These are phyloP conservation scores for Solanum corneliomulleri DNA, from an alignment of 257 asterid genomes.

Conservation along the genomic window DNA sequence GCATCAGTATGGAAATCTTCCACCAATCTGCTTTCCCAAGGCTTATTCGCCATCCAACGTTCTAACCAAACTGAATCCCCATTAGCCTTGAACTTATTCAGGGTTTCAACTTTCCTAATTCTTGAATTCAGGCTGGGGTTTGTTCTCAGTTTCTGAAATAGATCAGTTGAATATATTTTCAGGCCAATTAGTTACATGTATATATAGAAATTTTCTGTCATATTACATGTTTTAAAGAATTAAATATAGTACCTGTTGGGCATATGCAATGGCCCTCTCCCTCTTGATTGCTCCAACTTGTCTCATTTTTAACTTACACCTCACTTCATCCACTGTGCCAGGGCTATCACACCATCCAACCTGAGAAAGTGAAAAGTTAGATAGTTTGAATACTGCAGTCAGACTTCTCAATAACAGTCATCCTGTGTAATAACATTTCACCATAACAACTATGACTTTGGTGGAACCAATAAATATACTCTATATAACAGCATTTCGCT, in stretches of 20 bases:
- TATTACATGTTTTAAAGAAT: neutral
- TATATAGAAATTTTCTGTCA: neutral
- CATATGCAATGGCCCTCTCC: slow-evolving; percentile 76
- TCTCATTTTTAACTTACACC: slow-evolving; percentile 67
- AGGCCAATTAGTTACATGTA: neutral
- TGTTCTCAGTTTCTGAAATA: slow-evolving; percentile 20
- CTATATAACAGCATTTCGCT: neutral
- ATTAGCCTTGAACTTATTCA: slow-evolving; percentile 10
- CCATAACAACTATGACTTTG: neutral
- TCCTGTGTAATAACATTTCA: neutral
- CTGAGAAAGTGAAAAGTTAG: slow-evolving; percentile 16
- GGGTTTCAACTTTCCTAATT: slow-evolving; percentile 19
- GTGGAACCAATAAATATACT: neutral
- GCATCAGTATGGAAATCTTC: slow-evolving; percentile 23
- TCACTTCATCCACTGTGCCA: slow-evolving; percentile 61
- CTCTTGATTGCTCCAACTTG: slow-evolving; percentile 81
- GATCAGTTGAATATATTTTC: neutral
- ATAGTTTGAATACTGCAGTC: neutral
- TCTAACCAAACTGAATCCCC: slow-evolving; percentile 54
- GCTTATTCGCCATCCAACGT: slow-evolving; percentile 66
- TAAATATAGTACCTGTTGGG: slow-evolving; percentile 47
- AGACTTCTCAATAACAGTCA: neutral
- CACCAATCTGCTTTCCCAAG: slow-evolving; percentile 34
- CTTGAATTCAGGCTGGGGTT: slow-evolving; percentile 19
- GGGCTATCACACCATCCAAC: slow-evolving; percentile 79